Base-by-base conservation (phyloP, 2,329 filamentous ascomycete genomes). In the Ophiostoma triangulosporum region DNA sequence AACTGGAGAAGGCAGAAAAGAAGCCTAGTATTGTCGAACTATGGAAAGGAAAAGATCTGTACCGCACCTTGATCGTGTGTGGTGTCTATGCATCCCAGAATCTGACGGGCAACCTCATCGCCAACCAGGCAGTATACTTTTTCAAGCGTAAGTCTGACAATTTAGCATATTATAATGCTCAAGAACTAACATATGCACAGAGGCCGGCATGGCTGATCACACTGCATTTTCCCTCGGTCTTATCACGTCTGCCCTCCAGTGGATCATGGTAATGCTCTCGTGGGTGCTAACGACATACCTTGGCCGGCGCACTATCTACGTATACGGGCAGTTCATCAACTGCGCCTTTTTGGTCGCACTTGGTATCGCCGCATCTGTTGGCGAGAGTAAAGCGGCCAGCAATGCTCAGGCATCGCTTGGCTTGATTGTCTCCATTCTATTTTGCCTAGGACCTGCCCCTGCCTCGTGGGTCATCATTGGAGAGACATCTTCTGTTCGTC, bases 181-280 rank as follows among this genome's bases (percentile, higher is more conserved):
- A n/a, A n/a, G 24, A 17, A 46, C 43, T 46, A 46, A 46, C 26
- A 4, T 6, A 8, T n/a, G 17, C 11, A 1, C 26, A 46, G 74
- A 83, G 72, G 81, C 81, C 53, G 79, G 80, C 52, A 75, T 84
- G 59, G 55, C 56, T 1, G 65, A 63, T 4, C 67, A 81, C 59
- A 73, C 69, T 27, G 75, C 81, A 4, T 84, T 84, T 62, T 74
- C 73, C 35, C 69, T 84, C 15, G 77, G 77, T 64, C 74, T 84
- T 27, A 83, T 83, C 65, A 83, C 76, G 51, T 83, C 81, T 0
- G 76, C 73, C 49, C 77, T 84, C 2, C 77, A 82, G 63, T 70
- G 66, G 65, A 65, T 84, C 62, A 72, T 81, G 57, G 77, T 81
- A 63, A 82, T 82, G 74, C 68, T 81, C 35, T 53, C 80, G 55